Evolutionary conservation across 352 stramenopile species (phyloP).

Genomic region (Globisporangium polare): DNA sequence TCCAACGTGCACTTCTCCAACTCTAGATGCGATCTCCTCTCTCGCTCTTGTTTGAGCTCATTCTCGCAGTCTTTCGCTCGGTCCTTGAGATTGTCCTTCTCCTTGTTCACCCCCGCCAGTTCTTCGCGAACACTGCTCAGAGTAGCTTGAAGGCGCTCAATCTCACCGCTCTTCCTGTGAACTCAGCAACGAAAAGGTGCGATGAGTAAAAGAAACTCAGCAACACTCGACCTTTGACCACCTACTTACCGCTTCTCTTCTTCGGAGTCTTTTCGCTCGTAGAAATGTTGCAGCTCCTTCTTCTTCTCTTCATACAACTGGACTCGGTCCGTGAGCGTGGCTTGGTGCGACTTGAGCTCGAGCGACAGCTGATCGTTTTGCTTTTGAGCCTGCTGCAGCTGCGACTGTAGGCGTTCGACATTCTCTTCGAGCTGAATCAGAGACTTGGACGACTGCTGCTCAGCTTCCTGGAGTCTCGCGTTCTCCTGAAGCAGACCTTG

Average conservation of each 20-base stretch:
- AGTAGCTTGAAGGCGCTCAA: slow-evolving; percentile 51
- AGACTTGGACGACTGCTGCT: slow-evolving; percentile 30
- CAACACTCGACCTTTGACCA: not conserved
- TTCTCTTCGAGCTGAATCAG: slow-evolving; percentile 33
- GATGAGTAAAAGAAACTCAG: not conserved
- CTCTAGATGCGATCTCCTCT: slow-evolving; percentile 45
- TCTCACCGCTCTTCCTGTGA: slow-evolving; percentile 41
- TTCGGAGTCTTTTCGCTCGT: slow-evolving; percentile 48
- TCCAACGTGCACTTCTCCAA: slow-evolving; percentile 66
- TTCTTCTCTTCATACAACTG: slow-evolving; percentile 64
- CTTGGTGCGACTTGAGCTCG: slow-evolving; percentile 52
- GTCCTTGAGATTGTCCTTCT: slow-evolving; percentile 45
- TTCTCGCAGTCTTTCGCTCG: slow-evolving; percentile 34
- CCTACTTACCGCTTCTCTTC: slow-evolving; percentile 37
- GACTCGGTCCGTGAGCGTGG: slow-evolving; percentile 39
- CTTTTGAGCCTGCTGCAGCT: slow-evolving; percentile 52
- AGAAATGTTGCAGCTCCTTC: slow-evolving; percentile 60
- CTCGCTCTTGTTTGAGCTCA: slow-evolving; percentile 48
- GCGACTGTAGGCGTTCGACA: slow-evolving; percentile 36
- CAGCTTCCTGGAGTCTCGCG: slow-evolving; percentile 26
- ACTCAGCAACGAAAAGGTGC: not conserved
- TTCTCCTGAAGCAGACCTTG: slow-evolving; percentile 27
- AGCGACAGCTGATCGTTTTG: slow-evolving; percentile 53
- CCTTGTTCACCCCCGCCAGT: slow-evolving; percentile 39
- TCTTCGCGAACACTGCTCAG: slow-evolving; percentile 48